Percentiles rank a stretch among this genome's conserved stretches.
phyloP scores from a whole-genome alignment of 83 land plant species.

The Diphasiastrum complanatum region DNA sequence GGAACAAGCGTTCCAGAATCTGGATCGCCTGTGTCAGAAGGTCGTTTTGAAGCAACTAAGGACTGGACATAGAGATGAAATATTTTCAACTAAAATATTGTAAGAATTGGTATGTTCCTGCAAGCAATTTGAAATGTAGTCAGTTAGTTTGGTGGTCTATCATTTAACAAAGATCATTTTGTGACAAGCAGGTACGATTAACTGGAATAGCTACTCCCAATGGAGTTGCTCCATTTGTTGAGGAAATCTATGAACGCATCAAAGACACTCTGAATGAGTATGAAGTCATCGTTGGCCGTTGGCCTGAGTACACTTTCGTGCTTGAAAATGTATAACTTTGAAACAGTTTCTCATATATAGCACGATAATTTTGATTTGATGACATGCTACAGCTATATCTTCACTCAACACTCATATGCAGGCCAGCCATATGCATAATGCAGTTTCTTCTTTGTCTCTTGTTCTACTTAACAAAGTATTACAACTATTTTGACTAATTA shows the following conservation, averaged over 20 bases:
- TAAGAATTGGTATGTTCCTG: no score
- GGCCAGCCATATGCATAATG: neutral
- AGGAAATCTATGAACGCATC: slow-evolving; percentile 82
- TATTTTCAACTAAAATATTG: no score
- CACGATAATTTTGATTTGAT: no score
- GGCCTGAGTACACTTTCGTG: slow-evolving; percentile 89
- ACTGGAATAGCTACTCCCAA: slow-evolving; percentile 55
- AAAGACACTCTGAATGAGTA: slow-evolving; percentile 64
- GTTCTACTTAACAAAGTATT: no score
- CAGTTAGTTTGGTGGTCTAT: neutral
- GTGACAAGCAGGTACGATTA: slow-evolving; percentile 47
- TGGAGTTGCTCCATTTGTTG: slow-evolving; percentile 78
- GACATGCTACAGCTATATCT: no score
- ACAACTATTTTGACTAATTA: neutral
- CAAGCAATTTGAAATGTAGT: no score
- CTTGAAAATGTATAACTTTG: slow-evolving; percentile 65
- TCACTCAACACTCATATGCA: no score
- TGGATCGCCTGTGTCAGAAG: no score
- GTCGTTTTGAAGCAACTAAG: no score
- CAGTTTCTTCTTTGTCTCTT: neutral
- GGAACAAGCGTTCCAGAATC: no score
- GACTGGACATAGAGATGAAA: neutral
- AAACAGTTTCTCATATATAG: no score
- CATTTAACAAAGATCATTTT: neutral
- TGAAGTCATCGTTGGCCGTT: slow-evolving; percentile 69